Evolutionary conservation across 2,329 filamentous ascomycete genomes (phyloP).

Genomic region (Leptosphaerulina australis): DNA sequence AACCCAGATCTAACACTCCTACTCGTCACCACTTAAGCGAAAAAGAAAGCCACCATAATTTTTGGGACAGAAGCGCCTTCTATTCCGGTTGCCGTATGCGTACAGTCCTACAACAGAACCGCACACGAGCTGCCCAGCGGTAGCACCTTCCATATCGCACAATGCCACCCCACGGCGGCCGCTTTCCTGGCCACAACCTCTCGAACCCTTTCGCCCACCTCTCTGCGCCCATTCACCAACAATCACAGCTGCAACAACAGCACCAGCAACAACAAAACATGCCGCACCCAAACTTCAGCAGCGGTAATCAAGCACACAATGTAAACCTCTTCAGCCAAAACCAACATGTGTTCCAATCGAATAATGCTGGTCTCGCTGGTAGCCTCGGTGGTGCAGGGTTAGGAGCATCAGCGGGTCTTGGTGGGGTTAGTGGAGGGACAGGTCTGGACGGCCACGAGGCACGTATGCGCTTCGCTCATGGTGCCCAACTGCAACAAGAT

Average conservation of each 20-base stretch:
- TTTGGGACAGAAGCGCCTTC: background rate
- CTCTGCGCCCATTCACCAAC: conserved; percentile 55
- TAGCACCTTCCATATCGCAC: conserved; percentile 27
- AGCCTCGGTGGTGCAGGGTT: conserved; percentile 61
- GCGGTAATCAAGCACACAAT: conserved; percentile 63
- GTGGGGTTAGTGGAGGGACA: conserved; percentile 59
- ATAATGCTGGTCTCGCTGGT: conserved; percentile 60
- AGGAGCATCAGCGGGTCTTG: conserved; percentile 61
- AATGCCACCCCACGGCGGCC: conserved; percentile 65
- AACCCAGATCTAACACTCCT: background rate
- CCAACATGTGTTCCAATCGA: conserved; percentile 52
- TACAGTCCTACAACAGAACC: conserved; percentile 4
- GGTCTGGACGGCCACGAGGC: conserved; percentile 86
- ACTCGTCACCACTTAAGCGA: background rate
- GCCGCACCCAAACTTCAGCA: conserved; percentile 70
- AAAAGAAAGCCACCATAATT: background rate
- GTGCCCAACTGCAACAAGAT: conserved; percentile 62
- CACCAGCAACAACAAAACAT: conserved; percentile 53
- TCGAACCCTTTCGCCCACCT: conserved; percentile 65
- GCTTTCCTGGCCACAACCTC: conserved; percentile 64
- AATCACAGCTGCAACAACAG: conserved; percentile 54
- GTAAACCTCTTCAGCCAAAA: conserved; percentile 60
- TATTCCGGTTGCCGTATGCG: conserved; percentile 4
- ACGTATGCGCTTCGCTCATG: conserved; percentile 84
- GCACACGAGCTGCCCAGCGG: conserved; percentile 26